Evolutionary conservation across 2,329 filamentous ascomycete genomes (phyloP).

Genomic region (Paradendryphiella salina): DNA sequence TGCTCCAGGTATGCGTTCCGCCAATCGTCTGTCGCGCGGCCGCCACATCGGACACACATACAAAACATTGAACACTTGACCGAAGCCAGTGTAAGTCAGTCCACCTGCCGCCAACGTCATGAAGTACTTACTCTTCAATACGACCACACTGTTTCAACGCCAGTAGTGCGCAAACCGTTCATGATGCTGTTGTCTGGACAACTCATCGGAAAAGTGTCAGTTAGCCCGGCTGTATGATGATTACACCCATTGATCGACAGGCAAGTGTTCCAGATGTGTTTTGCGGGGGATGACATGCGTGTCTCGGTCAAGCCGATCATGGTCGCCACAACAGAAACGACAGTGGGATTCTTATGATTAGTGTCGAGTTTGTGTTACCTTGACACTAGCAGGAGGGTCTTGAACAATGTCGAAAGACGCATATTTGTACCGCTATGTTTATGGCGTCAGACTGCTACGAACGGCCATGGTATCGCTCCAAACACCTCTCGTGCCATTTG

Average conservation of each 20-base stretch:
- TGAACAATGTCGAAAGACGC: neutral
- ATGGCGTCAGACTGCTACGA: neutral
- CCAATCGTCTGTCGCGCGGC: too few species aligned
- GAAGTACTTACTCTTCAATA: slow-evolving; percentile 5
- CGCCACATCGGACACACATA: too few species aligned
- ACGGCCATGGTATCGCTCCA: neutral
- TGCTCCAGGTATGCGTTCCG: too few species aligned
- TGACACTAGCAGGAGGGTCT: neutral
- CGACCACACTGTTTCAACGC: slow-evolving; percentile 11
- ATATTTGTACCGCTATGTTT: neutral
- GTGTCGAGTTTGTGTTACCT: neutral
- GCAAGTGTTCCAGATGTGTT: slow-evolving; percentile 14
- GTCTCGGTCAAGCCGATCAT: slow-evolving; percentile 15
- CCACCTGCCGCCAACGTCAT: slow-evolving; percentile 18
- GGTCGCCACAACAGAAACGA: neutral
- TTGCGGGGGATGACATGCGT: slow-evolving; percentile 11
- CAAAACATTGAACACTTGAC: neutral
- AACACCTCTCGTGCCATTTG: neutral
- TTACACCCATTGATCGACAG: slow-evolving; percentile 19
- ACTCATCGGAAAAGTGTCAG: slow-evolving; percentile 22
- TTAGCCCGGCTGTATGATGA: slow-evolving; percentile 22
- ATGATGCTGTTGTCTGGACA: neutral
- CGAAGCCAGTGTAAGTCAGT: neutral
- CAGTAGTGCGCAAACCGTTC: slow-evolving; percentile 5
- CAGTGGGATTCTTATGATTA: neutral